phyloP scores from a whole-genome alignment of 441 rosid genomes.

The Populus trichocarpa region DNA sequence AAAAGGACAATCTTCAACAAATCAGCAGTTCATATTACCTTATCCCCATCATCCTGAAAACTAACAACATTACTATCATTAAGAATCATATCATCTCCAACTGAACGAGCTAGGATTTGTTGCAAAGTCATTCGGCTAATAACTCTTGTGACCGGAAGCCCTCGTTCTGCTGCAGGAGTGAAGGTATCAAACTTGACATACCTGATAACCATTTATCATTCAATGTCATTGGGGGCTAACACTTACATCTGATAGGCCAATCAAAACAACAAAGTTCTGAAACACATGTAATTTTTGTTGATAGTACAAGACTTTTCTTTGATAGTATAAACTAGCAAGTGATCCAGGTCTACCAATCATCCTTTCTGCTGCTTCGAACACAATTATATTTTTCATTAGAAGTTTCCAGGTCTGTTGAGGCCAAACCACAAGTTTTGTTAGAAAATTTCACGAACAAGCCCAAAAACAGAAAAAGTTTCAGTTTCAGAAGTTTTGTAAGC shows the following conservation, averaged over 20 bases:
- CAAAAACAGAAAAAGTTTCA: neutral
- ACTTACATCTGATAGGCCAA: neutral
- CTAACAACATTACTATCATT: constrained; percentile 79
- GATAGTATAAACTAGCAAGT: neutral
- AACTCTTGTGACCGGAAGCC: constrained; percentile 88
- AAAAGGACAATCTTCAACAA: constrained; percentile 6
- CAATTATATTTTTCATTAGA: neutral
- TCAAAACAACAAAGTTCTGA: neutral
- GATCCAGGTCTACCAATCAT: neutral
- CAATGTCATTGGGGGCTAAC: constrained; percentile 14
- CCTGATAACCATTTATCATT: constrained; percentile 46
- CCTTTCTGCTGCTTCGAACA: neutral
- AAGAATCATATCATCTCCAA: constrained; percentile 72
- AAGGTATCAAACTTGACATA: constrained; percentile 89
- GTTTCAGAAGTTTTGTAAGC: neutral
- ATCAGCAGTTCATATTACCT: constrained; percentile 41
- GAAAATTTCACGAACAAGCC: neutral
- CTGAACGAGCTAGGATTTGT: constrained; percentile 68
- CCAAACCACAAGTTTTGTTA: neutral
- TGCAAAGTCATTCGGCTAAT: constrained; percentile 91
- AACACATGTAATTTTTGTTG: neutral
- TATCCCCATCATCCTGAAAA: constrained; percentile 73
- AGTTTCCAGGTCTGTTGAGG: neutral
- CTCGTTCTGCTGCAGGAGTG: constrained; percentile 84
- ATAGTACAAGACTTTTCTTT: neutral